Evolutionary conservation across 768 basidiomycete species (phyloP), one percentile per base, ranked within the genome.

Genomic region (Amanita rimosa): DNA sequence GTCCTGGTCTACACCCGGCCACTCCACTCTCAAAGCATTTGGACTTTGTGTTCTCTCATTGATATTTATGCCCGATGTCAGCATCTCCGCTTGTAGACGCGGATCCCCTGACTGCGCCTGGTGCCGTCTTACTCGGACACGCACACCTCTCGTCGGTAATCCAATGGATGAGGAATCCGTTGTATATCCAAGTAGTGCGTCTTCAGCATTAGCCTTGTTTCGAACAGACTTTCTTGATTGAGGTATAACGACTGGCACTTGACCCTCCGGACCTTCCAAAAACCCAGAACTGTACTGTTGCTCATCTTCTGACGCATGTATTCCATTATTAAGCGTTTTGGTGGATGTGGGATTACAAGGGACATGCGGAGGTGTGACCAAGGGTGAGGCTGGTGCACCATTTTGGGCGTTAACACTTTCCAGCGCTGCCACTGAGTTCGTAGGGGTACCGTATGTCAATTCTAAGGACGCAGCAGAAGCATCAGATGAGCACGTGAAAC

Each of bases 101-200:
- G 83, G 62, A 51, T 71, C 73, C 9, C 69, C 65, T 16, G 76
- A 73, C 11, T 73, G 69, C 11, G 65, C 55, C 31, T 64, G 54
- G 49, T 74, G 61, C 14, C 78, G 74, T 60, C 76, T 83, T 4
- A 75, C 66, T 19, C 79, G 74, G n/a, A 77, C 49, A 39, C 73
- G 73, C 7, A 74, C 62, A 40, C 61, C 67, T 33, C 68, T 62
- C 14, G 65, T 59, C 3, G 67, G 68, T 10, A 64, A 56, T 41
- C 58, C 55, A 11, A 60, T 60, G 14, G 62, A 53, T 33, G 76
- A 74, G 13, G 76, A 77, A 52, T 78, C 75, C n/a, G 76, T 76
- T 3, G 70, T 69, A 48, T 79, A 74, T 47, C 64, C 59, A 48
- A 16, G 57, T 53, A 24, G 49, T 52, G 27, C 52, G 54, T 21